These are phyloP conservation scores for Astraeus odoratus DNA, from an alignment of 768 basidiomycete species.

Conservation along the genomic window DNA sequence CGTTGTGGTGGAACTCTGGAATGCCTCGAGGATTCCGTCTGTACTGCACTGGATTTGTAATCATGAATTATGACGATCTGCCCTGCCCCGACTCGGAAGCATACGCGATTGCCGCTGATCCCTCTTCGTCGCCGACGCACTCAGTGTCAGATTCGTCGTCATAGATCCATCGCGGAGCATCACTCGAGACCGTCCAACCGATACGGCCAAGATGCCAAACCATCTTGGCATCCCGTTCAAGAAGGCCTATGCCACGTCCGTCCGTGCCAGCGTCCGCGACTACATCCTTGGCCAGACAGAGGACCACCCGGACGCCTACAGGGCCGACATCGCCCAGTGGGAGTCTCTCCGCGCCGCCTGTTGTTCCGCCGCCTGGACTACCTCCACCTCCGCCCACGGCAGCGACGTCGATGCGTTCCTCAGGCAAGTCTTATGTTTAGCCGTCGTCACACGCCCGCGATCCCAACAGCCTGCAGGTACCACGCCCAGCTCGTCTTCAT, in stretches of 20 bases:
- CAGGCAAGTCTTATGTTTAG: slow-evolving; percentile 40
- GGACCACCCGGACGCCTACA: slow-evolving; percentile 81
- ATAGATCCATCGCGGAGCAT: not conserved
- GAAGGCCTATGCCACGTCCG: slow-evolving; percentile 48
- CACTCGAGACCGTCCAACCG: not conserved
- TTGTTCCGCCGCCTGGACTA: too few species aligned
- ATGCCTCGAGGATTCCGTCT: too few species aligned
- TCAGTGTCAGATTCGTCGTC: not conserved
- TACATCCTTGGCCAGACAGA: slow-evolving; percentile 67
- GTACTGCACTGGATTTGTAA: too few species aligned
- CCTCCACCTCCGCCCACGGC: slow-evolving; percentile 48
- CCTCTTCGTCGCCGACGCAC: too few species aligned
- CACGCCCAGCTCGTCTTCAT: slow-evolving; percentile 85
- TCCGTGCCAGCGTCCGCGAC: slow-evolving; percentile 48
- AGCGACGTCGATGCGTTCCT: slow-evolving; percentile 43
- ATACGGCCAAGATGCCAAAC: slow-evolving; percentile 54
- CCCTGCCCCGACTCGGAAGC: too few species aligned
- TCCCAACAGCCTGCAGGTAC: slow-evolving; percentile 50
- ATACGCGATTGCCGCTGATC: too few species aligned
- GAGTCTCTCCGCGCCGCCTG: slow-evolving; percentile 53
- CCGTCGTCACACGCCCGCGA: slow-evolving; percentile 3
- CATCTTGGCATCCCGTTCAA: slow-evolving; percentile 72
- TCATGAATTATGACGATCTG: too few species aligned
- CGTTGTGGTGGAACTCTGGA: too few species aligned
- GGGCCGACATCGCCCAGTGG: slow-evolving; percentile 68